Evolutionary conservation across 2,329 filamentous ascomycete species (phyloP), one percentile per base, ranked within the genome.

Genomic region (Colletotrichum sp.): DNA sequence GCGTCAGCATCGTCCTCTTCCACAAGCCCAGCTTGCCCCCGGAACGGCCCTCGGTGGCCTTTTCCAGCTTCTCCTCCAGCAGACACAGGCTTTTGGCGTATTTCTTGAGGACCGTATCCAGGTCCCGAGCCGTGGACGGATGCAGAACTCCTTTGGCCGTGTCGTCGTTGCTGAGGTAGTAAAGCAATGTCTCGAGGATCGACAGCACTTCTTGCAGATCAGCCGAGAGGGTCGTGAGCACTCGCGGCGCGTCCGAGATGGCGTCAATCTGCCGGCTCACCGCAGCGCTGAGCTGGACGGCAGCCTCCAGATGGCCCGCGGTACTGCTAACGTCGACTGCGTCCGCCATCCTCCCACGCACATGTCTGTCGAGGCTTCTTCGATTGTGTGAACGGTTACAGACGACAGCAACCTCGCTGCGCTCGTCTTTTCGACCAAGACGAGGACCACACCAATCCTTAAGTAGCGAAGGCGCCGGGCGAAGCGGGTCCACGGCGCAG

Each of bases 221-320:
- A 18, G 32, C 34, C 56, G 70, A 73, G 27, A 73, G 56, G 22
- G 55, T 66, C 32, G 64, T n/a, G 16, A 73, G 30, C 8, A 28
- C 36, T 25, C 55, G 48, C 18, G 70, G 70, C 32, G 58, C 39
- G 12, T 65, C 55, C 5, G 22, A 48, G 9, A 73, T 58, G 22
- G 70, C 70, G 36, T 73, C 70, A 52, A 73, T 69, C 5, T 67
- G 70, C 6, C 70, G 48, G 65, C 64, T 61, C 9, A 69, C 56
- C 12, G 56, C 65, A 27, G 55, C 65, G 13, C 64, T 39, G 13
- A 73, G 34, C 64, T 73, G 28, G 6, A 58, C 27, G 8, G 70
- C 36, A 28, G 56, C 39, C 43, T 48, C 65, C 16, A 73, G 34
- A 39, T 69, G 70, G 65, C 70, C 65, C 27, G 65, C 70, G 22